Evolutionary conservation across 2,329 filamentous ascomycete genomes (phyloP), one percentile per base, ranked within the genome.

Genomic region (Phyllosticta paracitricarpa): DNA sequence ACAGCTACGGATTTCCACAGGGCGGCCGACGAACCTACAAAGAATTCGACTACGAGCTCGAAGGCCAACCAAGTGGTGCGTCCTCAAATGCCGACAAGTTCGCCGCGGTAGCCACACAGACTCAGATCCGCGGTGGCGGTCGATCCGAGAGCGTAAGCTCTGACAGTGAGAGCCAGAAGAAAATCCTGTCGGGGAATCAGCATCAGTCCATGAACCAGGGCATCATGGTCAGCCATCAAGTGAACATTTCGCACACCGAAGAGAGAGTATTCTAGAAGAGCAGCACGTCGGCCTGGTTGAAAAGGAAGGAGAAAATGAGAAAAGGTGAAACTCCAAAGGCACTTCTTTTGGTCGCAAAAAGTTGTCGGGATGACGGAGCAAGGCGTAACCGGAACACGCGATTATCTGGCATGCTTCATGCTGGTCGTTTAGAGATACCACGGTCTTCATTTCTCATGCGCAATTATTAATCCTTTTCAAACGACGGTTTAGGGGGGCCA

Each of bases 111-210:
- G 33, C 54, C 25, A 26, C 35, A 30, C 55, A 58, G 25, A 61
- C 60, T 24, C 24, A 51, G 51, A 61, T 61, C 25, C 30, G 48
- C 9, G 60, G 51, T 14, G 60, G 60, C 22, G 33, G 25, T 19
- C 10, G 51, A 24, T 28, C 22, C 9, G 55, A 30, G 26, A 61
- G 60, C 33, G 8, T 61, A 22, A 25, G 24, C 40, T 53, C 48
- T 25, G 60, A 61, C n/a, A 40, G 48, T 17, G 60, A 58, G n/a
- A 61, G 60, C 24, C 55, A 57, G 60, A 58, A 58, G 51, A 40
- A 61, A 35, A 87, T 75, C 88, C 96, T 94, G 63, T 95, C 83
- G 71, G 54, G 48, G 7, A 26, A 28, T 12, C 51, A 22, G 19
- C 19, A 53, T 10, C 51, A 53, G 6, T 19, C 3, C 12, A 54